A percentile compares a stretch with the other conserved stretches of the same genome.
Conservation (phyloP, 345 rosid species). For the Eucalyptus melliodora region DNA sequence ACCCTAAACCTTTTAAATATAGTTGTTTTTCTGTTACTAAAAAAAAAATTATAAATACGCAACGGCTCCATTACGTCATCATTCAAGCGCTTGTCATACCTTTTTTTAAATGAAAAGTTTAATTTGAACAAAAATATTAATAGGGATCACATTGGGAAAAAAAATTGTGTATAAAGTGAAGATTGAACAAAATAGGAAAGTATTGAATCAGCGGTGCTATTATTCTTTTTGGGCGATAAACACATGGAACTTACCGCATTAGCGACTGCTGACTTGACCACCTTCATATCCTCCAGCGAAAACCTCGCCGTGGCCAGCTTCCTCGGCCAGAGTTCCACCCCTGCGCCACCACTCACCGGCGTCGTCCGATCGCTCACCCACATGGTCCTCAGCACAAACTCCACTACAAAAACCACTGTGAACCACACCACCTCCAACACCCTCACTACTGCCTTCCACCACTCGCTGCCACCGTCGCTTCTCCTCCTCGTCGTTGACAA, state of each 20-base stretch:
- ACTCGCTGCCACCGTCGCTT: neutral
- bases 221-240: neutral
- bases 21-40: rapidly evolving
- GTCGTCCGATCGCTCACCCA: constrained; percentile 28
- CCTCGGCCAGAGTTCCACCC: constrained; percentile 65
- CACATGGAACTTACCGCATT: constrained; percentile 18
- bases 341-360: constrained; percentile 32
- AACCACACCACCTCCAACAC: constrained; percentile 16
- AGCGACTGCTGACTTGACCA: constrained; percentile 25
- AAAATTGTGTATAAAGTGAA: no score
- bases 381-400: constrained; percentile 17
- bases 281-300: constrained; percentile 38
- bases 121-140: neutral
- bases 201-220: neutral
- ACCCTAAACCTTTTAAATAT: rapidly evolving
- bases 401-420: constrained; percentile 12
- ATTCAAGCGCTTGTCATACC: no score
- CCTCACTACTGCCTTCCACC: neutral
- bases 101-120: no score
- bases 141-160: no score
- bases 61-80: neutral
- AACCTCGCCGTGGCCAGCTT: constrained; percentile 43
- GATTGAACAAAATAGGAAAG: neutral
- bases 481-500: neutral
- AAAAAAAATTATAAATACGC: neutral